Evolutionary conservation across 2,329 filamentous ascomycete species (phyloP).

Genomic region (Tetracladium maxilliforme): DNA sequence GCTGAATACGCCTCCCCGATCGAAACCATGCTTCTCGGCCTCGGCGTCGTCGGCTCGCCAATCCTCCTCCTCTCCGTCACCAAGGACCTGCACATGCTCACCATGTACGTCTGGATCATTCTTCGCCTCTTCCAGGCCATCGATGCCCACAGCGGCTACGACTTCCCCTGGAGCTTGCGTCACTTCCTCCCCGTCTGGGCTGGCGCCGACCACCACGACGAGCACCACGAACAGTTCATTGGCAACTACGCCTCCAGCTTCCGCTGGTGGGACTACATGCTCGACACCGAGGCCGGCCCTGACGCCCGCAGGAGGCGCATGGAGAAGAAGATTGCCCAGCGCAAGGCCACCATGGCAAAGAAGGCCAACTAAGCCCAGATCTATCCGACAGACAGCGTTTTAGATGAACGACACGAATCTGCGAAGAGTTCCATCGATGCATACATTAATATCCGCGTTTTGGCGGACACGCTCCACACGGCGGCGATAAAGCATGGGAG

Average conservation of each 20-base stretch:
- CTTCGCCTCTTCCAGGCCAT: conserved; percentile 93
- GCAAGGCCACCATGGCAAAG: too few relatives aligned
- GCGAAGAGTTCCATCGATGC: too few relatives aligned
- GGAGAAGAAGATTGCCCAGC: conserved; percentile 65
- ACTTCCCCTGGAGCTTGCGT: conserved; percentile 94
- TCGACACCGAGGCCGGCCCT: conserved; percentile 86
- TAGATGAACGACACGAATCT: too few relatives aligned
- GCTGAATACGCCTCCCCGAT: conserved; percentile 97
- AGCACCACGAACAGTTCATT: conserved; percentile 96
- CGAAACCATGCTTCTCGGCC: conserved; percentile 86
- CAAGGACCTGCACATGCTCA: conserved; percentile 81
- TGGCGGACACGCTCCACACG: too few relatives aligned
- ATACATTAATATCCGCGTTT: too few relatives aligned
- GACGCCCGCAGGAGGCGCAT: conserved; percentile 76
- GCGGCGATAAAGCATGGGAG: too few relatives aligned
- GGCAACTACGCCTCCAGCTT: conserved; percentile 98
- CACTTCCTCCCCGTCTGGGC: conserved; percentile 98
- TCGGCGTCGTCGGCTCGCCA: conserved; percentile 71
- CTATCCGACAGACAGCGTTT: too few relatives aligned
- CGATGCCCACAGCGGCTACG: conserved; percentile 93
- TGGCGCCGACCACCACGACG: conserved; percentile 88
- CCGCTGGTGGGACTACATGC: conserved; percentile 93
- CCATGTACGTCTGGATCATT: conserved; percentile 96
- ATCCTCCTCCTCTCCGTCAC: conserved; percentile 75
- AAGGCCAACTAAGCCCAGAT: conserved; percentile 52